These are phyloP conservation scores for Tricharina praecox DNA, from an alignment of 495 filamentous ascomycete genomes.

Conservation along the genomic window DNA sequence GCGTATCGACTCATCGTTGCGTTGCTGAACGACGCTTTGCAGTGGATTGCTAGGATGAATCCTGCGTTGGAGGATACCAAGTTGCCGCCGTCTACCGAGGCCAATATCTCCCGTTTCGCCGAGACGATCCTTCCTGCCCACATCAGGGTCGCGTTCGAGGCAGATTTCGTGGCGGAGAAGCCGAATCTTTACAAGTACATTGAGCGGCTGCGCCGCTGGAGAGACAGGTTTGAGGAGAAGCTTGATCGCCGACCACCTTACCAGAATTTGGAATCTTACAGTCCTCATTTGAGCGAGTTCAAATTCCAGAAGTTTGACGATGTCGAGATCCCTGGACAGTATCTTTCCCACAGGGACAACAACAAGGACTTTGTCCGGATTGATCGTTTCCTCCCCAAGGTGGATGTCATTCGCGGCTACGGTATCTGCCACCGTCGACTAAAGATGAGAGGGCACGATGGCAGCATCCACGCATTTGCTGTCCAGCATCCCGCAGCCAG, in stretches of 20 bases:
- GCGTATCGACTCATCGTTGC: conserved; percentile 96
- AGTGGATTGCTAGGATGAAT: conserved; percentile 55
- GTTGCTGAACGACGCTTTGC: conserved; percentile 79
- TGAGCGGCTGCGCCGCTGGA: conserved; percentile 86
- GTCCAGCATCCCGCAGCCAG: conserved; percentile 88
- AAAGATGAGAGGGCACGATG: conserved; percentile 95
- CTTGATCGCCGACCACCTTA: conserved; percentile 64
- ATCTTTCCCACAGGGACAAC: conserved; percentile 90
- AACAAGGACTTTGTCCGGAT: conserved; percentile 96
- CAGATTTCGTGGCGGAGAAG: conserved; percentile 81
- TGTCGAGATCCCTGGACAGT: conserved; percentile 94
- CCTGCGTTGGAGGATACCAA: conserved; percentile 84
- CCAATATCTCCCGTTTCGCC: conserved; percentile 88
- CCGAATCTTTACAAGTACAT: conserved; percentile 97
- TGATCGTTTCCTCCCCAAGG: conserved; percentile 84
- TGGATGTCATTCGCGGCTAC: conserved; percentile 76
- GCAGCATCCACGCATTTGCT: conserved; percentile 83
- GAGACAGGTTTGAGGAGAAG: conserved; percentile 95
- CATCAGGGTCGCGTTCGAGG: conserved; percentile 85
- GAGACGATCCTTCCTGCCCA: conserved; percentile 88
- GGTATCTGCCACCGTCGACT: conserved; percentile 79
- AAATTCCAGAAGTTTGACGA: conserved; percentile 95
- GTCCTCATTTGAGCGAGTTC: conserved; percentile 85
- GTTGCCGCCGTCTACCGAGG: conserved; percentile 73
- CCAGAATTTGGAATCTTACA: conserved; percentile 60